These are phyloP conservation scores for Rubus parviflorus DNA, from an alignment of 306 rosid species.

Conservation along the genomic window DNA sequence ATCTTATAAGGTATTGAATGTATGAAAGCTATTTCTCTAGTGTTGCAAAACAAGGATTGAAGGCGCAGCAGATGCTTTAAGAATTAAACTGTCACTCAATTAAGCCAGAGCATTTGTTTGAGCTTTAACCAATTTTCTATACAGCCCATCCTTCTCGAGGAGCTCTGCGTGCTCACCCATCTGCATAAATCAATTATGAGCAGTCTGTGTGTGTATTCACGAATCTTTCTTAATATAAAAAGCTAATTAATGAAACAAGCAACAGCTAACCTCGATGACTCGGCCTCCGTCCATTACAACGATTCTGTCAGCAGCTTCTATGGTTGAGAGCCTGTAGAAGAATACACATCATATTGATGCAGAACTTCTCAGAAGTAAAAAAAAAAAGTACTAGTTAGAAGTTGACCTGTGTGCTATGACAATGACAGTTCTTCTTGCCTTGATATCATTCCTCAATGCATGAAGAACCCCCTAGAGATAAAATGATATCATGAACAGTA, in stretches of 20 bases:
- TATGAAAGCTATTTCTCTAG: no score
- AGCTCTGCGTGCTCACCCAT: constrained; percentile 44
- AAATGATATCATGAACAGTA: neutral
- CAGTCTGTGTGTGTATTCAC: neutral
- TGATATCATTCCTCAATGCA: constrained; percentile 25
- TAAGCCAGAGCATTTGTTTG: constrained; percentile 26
- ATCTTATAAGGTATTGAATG: no score
- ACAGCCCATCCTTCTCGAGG: constrained; percentile 26
- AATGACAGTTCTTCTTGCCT: constrained; percentile 39
- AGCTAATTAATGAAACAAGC: neutral
- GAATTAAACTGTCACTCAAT: constrained; percentile 1
- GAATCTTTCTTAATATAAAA: neutral
- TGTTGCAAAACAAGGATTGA: no score
- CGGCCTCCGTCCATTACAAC: constrained; percentile 47
- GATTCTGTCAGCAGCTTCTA: constrained; percentile 47
- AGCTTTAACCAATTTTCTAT: constrained; percentile 33
- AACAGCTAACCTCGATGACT: constrained; percentile 39
- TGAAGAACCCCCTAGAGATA: constrained; percentile 36
- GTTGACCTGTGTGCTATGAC: constrained; percentile 45
- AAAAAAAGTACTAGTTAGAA: neutral
- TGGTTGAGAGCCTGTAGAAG: constrained; percentile 42
- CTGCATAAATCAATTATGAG: constrained; percentile 11
- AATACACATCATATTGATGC: neutral
- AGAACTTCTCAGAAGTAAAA: neutral
- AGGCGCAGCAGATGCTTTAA: no score